Percentiles rank a stretch among this genome's conserved stretches.
Evolutionary conservation across 768 basidiomycete species (phyloP).

Genomic region (Leccinum sublutescens): DNA sequence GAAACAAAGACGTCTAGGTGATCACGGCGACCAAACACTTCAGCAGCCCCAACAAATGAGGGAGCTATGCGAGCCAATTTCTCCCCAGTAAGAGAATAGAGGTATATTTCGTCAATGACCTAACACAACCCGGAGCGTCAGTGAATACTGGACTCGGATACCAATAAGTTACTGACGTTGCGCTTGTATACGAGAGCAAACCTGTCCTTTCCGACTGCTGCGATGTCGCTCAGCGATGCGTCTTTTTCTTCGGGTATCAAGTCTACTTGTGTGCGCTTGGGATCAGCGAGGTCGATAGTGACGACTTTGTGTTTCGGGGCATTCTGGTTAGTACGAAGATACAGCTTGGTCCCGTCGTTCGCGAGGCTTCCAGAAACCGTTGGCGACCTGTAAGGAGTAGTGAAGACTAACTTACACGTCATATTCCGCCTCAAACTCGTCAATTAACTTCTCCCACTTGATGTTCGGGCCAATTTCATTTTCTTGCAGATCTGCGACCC

Average conservation of each 20-base stretch:
- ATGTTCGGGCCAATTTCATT: slow-evolving; percentile 62
- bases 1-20: slow-evolving; percentile 63
- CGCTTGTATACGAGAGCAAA: slow-evolving; percentile 66
- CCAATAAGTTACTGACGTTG: slow-evolving; percentile 48
- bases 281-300: slow-evolving; percentile 57
- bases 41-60: slow-evolving; percentile 66
- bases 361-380: slow-evolving; percentile 45
- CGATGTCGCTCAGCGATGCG: slow-evolving; percentile 53
- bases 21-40: slow-evolving; percentile 48
- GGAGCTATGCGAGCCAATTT: slow-evolving; percentile 54
- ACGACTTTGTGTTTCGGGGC: slow-evolving; percentile 68
- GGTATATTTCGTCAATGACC: slow-evolving; percentile 80
- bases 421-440: slow-evolving; percentile 69
- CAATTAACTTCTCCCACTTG: slow-evolving; percentile 68
- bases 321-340: slow-evolving; percentile 61
- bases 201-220: slow-evolving; percentile 51
- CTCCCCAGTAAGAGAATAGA: slow-evolving; percentile 58
- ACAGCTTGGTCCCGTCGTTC: slow-evolving; percentile 62
- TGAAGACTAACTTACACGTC: slow-evolving; percentile 45
- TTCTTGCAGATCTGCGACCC: slow-evolving; percentile 66
- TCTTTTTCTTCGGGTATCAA: slow-evolving; percentile 68
- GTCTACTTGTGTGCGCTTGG: slow-evolving; percentile 47
- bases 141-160: background rate
- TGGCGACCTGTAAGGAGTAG: background rate
- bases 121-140: slow-evolving; percentile 10